Evolutionary conservation across 768 basidiomycete species (phyloP), one percentile per base, ranked within the genome.

Genomic region (Ramaria sp.): DNA sequence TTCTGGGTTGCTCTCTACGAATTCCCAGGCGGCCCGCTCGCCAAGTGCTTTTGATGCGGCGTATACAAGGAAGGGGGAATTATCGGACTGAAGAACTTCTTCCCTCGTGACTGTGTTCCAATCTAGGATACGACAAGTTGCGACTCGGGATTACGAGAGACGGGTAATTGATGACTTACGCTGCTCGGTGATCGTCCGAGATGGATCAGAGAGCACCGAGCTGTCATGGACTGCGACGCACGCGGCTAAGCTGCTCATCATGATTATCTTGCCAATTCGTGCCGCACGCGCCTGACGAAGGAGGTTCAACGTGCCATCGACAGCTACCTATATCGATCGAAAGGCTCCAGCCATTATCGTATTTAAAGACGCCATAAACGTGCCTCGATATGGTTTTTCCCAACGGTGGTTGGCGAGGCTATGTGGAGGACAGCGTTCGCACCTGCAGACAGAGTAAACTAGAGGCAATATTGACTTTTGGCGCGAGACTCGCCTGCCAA

Each of bases 21-120:
- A 73, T 24, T 69, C 63, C 73, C 74, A 74, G 1, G 70, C 66
- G 1, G 69, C 71, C 19, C 62, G 62, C 61, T 77, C 75, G 0
- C 73, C 70, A 2, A 74, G 54, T 0, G 62, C 67, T 60, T 77
- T 77, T 13, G 74, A 68, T 11, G 69, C 69, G 7, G 59, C 51
- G 60, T 77, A 79, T 20, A 55, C 54, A 4, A 22, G 22, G n/a
- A 33, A 33, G 11, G 42, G 19, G 31, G 19, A 3, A 13, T 3
- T 31, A 4, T 20, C 27, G 13, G 50, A 22, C 2, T 15, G 17
- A 3, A 1, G 3, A 2, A 13, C 27, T 15, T 30, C 50, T 22
- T 5, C 50, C 4, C 13, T 3, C 20, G 24, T 37, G 22, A 37
- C 27, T 3, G 17, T 7, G 31, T 20, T 30, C 50, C 50, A 51